Conservation (phyloP, 768 basidiomycete genomes). For the Tulasnella sp. region DNA sequence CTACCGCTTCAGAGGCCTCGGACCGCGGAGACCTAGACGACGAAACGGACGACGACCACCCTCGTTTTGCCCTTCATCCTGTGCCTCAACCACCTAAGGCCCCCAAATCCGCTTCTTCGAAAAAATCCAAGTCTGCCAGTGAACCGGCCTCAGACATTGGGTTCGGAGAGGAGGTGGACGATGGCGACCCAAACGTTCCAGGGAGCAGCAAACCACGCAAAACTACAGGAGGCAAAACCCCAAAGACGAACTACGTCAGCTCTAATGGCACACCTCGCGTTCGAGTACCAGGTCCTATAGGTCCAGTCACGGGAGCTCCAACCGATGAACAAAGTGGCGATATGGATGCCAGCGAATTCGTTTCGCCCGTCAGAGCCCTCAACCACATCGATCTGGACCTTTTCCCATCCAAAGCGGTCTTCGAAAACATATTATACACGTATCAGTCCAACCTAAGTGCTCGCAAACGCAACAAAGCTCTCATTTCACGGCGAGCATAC, state of each 20-base stretch:
- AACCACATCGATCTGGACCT: constrained; percentile 15
- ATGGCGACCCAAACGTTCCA: not conserved
- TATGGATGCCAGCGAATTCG: constrained; percentile 6
- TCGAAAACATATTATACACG: constrained; percentile 17
- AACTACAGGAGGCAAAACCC: not conserved
- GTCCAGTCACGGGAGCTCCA: constrained; percentile 1
- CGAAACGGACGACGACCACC: constrained; percentile 12
- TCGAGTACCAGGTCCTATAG: not conserved
- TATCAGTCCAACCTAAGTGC: constrained; percentile 18
- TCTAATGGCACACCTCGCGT: not conserved
- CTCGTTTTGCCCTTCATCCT: constrained; percentile 18
- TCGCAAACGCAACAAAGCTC: constrained; percentile 17
- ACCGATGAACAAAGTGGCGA: not conserved
- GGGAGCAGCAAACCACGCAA: constrained; percentile 1
- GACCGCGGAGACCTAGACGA: not conserved
- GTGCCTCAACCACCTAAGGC: not conserved
- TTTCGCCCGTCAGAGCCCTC: constrained; percentile 11
- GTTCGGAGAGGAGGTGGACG: not conserved
- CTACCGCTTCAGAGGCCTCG: not conserved
- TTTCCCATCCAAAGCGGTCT: constrained; percentile 12
- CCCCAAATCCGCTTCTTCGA: not conserved
- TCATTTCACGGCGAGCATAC: constrained; percentile 13
- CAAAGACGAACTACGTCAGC: not conserved
- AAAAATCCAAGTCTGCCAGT: not conserved
- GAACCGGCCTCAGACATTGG: not conserved